Percentiles rank a stretch among this genome's conserved stretches.
Conservation (phyloP, 1,284 basidiomycete genomes). For the Cutaneotrichosporon dermatis region DNA sequence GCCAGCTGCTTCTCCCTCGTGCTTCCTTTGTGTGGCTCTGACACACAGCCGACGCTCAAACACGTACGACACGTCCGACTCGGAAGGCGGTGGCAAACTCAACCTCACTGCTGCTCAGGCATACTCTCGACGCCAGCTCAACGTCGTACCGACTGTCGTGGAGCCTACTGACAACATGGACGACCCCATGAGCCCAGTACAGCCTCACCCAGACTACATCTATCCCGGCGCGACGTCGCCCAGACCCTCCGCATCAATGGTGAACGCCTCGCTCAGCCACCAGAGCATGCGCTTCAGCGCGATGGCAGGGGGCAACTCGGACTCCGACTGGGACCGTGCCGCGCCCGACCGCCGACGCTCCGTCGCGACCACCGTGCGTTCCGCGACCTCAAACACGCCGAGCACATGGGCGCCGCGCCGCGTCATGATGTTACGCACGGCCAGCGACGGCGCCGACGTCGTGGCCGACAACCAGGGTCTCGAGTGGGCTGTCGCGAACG, state of each 20-base stretch:
- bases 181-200: background rate
- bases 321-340: background rate
- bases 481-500: conserved; percentile 40
- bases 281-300: background rate
- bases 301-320: background rate
- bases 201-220: background rate
- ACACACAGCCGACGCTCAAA: conserved; percentile 5
- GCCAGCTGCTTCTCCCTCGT: background rate
- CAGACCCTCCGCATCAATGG: background rate
- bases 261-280: background rate
- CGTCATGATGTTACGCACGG: conserved; percentile 25
- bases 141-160: conserved; percentile 32
- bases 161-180: conserved; percentile 24
- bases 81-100: conserved; percentile 23
- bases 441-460: conserved; percentile 42
- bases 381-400: background rate
- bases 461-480: conserved; percentile 26
- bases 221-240: conserved; percentile 13
- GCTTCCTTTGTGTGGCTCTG: background rate
- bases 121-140: background rate
- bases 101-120: background rate
- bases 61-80: conserved; percentile 38
- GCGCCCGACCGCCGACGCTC: background rate
- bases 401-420: background rate
- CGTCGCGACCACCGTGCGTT: background rate